Conservation (phyloP, 1,139 yeast genomes). For the Candida pseudocylindracea region DNA sequence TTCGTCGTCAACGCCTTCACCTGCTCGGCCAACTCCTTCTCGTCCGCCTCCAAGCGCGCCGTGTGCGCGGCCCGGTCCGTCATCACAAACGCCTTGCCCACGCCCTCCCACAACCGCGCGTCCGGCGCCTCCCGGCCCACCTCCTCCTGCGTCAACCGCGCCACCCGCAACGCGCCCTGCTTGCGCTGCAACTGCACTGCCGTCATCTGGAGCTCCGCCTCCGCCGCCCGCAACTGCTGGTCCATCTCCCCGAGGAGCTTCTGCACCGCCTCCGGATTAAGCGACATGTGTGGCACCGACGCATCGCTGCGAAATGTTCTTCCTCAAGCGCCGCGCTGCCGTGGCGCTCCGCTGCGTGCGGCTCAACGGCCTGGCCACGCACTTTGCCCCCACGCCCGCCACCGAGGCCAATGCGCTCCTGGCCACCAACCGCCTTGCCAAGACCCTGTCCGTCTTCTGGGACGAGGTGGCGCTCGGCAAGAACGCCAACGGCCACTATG, state of each 20-base stretch:
- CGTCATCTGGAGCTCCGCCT: constrained; percentile 44
- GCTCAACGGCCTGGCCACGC: neutral
- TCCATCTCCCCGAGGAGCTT: constrained; percentile 39
- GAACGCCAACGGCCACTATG: constrained; percentile 12
- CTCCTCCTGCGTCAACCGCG: constrained; percentile 32
- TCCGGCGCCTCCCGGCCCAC: constrained; percentile 30
- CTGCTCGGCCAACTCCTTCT: constrained; percentile 30
- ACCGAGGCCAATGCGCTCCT: neutral
- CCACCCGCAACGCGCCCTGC: constrained; percentile 32
- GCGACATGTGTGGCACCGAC: constrained; percentile 8
- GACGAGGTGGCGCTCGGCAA: constrained; percentile 34
- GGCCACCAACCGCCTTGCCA: constrained; percentile 51
- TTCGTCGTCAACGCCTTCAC: constrained; percentile 42
- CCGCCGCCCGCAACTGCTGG: constrained; percentile 30
- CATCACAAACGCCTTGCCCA: constrained; percentile 38
- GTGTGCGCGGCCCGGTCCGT: constrained; percentile 23
- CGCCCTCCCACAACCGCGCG: neutral
- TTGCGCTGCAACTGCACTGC: constrained; percentile 32
- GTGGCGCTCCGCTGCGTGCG: neutral
- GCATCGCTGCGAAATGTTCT: neutral
- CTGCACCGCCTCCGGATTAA: constrained; percentile 30
- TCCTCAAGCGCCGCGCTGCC: neutral
- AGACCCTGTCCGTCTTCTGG: constrained; percentile 69
- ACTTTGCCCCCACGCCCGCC: neutral
- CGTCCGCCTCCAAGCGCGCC: constrained; percentile 24